Evolutionary conservation across 495 filamentous ascomycete genomes (phyloP).

Genomic region (Thermothielavioides terrestris): DNA sequence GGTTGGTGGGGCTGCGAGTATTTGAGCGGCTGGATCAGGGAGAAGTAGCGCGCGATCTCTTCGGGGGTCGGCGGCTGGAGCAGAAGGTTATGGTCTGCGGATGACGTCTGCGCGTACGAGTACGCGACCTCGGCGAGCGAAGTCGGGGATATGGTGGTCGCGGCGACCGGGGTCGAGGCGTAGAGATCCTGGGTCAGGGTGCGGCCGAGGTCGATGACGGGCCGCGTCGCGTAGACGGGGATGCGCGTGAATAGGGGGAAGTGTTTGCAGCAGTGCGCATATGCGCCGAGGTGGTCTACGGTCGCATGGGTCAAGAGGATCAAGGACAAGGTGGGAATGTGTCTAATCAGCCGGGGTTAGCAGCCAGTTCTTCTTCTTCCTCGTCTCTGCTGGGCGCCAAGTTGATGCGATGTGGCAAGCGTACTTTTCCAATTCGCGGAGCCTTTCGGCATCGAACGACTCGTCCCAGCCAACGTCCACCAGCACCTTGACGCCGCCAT

Average conservation of each 20-base stretch:
- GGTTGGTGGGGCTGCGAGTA: conserved; percentile 95
- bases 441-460: conserved; percentile 67
- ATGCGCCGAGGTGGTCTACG: conserved; percentile 80
- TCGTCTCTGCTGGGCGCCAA: not conserved
- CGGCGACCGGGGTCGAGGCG: conserved; percentile 75
- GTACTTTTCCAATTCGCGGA: conserved; percentile 83
- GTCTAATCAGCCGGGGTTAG: conserved; percentile 42
- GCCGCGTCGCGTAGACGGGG: conserved; percentile 91
- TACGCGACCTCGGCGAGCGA: conserved; percentile 61
- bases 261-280: conserved; percentile 94
- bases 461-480: conserved; percentile 96
- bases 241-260: conserved; percentile 86
- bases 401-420: not conserved
- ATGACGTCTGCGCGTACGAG: conserved; percentile 43
- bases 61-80: conserved; percentile 72
- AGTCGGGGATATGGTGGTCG: conserved; percentile 63
- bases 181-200: conserved; percentile 90
- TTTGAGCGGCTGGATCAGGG: conserved; percentile 85
- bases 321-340: conserved; percentile 81
- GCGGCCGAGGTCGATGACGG: conserved; percentile 85
- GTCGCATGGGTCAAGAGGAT: conserved; percentile 95
- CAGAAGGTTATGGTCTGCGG: conserved; percentile 49
- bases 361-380: not conserved
- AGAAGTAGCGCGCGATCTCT: conserved; percentile 88
- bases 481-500: conserved; percentile 91